These are phyloP conservation scores for Colletotrichum musae DNA, from an alignment of 2,329 filamentous ascomycete species.

Conservation along the genomic window DNA sequence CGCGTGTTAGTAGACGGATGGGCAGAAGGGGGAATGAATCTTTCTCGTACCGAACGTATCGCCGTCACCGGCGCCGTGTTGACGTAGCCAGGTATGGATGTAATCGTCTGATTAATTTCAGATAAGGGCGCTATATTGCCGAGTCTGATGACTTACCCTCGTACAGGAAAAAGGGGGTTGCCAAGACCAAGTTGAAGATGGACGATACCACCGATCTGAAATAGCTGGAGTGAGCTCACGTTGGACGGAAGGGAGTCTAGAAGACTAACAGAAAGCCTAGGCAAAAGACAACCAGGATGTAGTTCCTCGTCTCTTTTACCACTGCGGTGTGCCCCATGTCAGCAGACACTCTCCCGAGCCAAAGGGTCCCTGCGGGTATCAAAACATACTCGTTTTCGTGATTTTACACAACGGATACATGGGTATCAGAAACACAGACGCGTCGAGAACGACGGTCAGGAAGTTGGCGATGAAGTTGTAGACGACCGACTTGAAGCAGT, in stretches of 20 bases:
- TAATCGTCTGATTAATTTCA: background rate
- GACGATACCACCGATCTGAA: slow-evolving; percentile 16
- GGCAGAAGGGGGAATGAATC: background rate
- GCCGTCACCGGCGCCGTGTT: slow-evolving; percentile 20
- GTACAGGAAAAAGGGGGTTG: background rate
- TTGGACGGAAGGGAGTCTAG: background rate
- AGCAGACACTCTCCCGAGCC: background rate
- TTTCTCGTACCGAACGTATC: slow-evolving; percentile 15
- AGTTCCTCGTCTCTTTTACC: background rate
- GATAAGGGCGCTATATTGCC: background rate
- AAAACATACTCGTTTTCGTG: slow-evolving; percentile 12
- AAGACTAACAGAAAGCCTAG: slow-evolving; percentile 22
- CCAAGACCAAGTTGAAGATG: background rate
- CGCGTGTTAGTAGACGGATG: background rate
- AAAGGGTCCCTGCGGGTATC: background rate
- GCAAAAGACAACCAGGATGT: slow-evolving; percentile 1
- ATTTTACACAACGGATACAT: slow-evolving; percentile 23
- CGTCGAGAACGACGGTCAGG: background rate
- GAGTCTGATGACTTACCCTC: background rate
- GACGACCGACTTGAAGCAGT: background rate
- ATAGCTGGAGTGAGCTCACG: background rate
- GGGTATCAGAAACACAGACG: slow-evolving; percentile 13
- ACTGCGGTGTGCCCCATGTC: background rate
- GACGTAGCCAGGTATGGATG: slow-evolving; percentile 22
- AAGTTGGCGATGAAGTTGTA: slow-evolving; percentile 12